A percentile compares a stretch with the other conserved stretches of the same genome.
Evolutionary conservation across 257 asterid species (phyloP).

Genomic region (Fraxinus quadrangulata): DNA sequence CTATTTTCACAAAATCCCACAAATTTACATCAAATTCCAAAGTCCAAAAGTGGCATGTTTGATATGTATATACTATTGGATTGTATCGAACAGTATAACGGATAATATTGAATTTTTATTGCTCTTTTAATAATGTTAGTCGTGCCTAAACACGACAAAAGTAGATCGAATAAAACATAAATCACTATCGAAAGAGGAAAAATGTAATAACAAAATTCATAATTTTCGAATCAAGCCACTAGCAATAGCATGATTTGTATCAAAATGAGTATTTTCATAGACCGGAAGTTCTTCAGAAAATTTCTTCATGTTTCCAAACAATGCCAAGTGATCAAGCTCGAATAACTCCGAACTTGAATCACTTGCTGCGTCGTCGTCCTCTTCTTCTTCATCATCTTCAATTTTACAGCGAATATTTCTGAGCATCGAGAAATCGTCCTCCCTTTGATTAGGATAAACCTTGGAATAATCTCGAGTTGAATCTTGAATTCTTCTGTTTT

Average conservation of each 20-base stretch:
- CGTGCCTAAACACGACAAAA: conserved; percentile 15
- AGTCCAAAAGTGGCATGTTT: conserved; percentile 2
- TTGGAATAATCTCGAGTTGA: conserved; percentile 5
- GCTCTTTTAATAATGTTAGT: not conserved
- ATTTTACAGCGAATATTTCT: not conserved
- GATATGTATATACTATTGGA: not conserved
- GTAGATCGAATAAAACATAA: conserved; percentile 17
- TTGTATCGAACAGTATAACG: not conserved
- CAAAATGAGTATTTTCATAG: conserved; percentile 69
- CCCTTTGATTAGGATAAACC: not conserved
- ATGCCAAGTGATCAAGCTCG: conserved; percentile 71
- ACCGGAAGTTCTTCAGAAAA: conserved; percentile 80
- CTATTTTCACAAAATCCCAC: conserved; percentile 35
- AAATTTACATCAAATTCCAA: conserved; percentile 33
- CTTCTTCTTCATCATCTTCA: conserved; percentile 28
- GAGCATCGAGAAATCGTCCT: conserved; percentile 14
- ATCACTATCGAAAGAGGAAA: conserved; percentile 11
- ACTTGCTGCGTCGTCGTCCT: conserved; percentile 41
- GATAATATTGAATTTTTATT: not conserved
- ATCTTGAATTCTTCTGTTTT: conserved; percentile 29
- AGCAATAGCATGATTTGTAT: conserved; percentile 50
- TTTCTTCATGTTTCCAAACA: conserved; percentile 46
- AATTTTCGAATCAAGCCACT: conserved; percentile 50
- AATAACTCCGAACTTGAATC: conserved; percentile 86
- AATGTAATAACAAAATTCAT: not conserved